Evolutionary conservation across 2,329 filamentous ascomycete species (phyloP), one percentile per base, ranked within the genome.

Genomic region (Exophiala alcalophila): DNA sequence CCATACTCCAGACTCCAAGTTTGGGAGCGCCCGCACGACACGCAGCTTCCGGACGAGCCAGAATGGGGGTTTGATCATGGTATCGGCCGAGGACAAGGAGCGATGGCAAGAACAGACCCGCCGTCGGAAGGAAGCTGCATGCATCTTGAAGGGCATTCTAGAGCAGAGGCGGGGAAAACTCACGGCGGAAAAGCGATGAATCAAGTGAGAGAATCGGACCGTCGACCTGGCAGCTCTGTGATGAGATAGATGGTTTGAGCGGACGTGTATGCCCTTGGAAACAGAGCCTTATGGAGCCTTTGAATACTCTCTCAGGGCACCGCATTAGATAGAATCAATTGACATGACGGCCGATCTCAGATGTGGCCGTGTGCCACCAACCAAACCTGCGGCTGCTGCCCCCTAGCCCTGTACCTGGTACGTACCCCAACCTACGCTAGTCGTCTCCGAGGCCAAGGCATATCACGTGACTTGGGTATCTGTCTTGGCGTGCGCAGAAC

Each of bases 1-100:
- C 31, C 54, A 56, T 31, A 58, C 56, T 5, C 56, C 56, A 4
- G 49, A 40, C 9, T 57, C 54, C 10, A 51, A 47, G n/a, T 49
- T 55, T 23, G 33, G 40, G 25, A 43, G 36, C 27, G 38, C 35
- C 11, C 48, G 50, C n/a, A 47, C 45, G 2, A 50, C 28, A 5
- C 35, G 37, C 24, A 39, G 36, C 14, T 38, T 49, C 18, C 20
- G 52, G 20, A 20, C 31, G 5, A 48, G 49, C 31, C 39, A 39
- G 16, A 52, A 49, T 31, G 41, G 43, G 10, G 47, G 41, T 7
- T 24, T 41, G n/a, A 24, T 29, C n/a, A 19, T 47, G 23, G 29
- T 54, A 8, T 38, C 50, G n/a, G 28, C 24, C 21, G 56, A 57
- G 25, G 56, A 58, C 26, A 43, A 35, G 21, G 52, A 54, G 24